A percentile compares a stretch with the other conserved stretches of the same genome.
phyloP scores from a whole-genome alignment of 345 rosid genomes.

The Hibiscus syriacus region DNA sequence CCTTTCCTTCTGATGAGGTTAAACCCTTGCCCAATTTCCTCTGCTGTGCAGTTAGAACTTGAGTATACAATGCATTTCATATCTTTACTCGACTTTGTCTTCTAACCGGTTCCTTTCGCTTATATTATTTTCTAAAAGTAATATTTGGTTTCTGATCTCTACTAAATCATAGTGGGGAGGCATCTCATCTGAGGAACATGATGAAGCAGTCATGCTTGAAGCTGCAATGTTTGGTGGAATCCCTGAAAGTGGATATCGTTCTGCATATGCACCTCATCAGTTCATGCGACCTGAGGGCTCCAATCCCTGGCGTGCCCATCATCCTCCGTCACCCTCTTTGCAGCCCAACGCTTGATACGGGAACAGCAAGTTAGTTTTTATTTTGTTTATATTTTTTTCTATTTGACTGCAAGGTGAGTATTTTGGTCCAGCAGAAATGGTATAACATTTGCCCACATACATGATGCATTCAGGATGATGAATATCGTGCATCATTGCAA shows the following conservation, averaged over 20 bases:
- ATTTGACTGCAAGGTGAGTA: not conserved
- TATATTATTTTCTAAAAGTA: slow-evolving; percentile 12
- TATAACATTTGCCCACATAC: slow-evolving; percentile 3
- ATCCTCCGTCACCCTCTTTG: slow-evolving; percentile 89
- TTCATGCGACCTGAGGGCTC: slow-evolving; percentile 40
- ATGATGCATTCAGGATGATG: slow-evolving; percentile 71
- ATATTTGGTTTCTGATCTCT: not conserved
- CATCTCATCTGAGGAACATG: slow-evolving; percentile 96
- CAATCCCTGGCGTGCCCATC: slow-evolving; percentile 46
- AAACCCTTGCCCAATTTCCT: slow-evolving; percentile 6
- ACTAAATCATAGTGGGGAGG: slow-evolving; percentile 80
- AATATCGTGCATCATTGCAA: slow-evolving; percentile 87
- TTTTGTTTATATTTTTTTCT: not conserved
- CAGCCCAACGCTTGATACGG: slow-evolving; percentile 91
- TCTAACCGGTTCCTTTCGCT: slow-evolving; percentile 5
- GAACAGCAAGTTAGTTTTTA: slow-evolving; percentile 78
- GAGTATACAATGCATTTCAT: not conserved
- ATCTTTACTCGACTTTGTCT: slow-evolving; percentile 6
- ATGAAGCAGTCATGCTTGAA: slow-evolving; percentile 99
- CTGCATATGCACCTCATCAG: slow-evolving; percentile 55
- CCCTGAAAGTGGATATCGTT: slow-evolving; percentile 71
- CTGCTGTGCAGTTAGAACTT: not conserved
- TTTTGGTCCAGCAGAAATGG: not conserved
- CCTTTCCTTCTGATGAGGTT: slow-evolving; percentile 77
- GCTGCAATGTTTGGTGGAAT: slow-evolving; percentile 99